Percentiles rank a stretch among this genome's conserved stretches.
phyloP scores from a whole-genome alignment of 805 yeast genomes.

The Wickerhamomyces tratensis region DNA sequence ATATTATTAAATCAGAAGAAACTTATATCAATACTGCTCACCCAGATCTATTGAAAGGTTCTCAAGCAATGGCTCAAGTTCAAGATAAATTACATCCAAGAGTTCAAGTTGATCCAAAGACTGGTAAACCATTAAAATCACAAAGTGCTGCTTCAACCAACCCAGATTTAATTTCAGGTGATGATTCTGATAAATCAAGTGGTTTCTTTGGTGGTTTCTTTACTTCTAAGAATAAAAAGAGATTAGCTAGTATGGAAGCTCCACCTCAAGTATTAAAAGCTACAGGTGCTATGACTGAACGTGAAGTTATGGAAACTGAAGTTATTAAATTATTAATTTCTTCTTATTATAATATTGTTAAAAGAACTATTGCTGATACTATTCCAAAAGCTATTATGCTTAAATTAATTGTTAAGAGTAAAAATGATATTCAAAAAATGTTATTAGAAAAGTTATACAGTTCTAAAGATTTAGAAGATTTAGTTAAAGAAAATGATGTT shows the following conservation, averaged over 20 bases:
- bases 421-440: conserved; percentile 84
- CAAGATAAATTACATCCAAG: conserved; percentile 70
- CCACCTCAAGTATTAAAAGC: conserved; percentile 95
- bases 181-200: conserved; percentile 36
- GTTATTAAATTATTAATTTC: conserved; percentile 87
- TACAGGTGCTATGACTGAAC: conserved; percentile 81
- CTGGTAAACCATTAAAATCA: conserved; percentile 66
- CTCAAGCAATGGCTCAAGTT: conserved; percentile 89
- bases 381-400: conserved; percentile 95
- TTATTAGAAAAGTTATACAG: conserved; percentile 80
- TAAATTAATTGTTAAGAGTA: conserved; percentile 76
- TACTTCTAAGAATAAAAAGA: conserved; percentile 84
- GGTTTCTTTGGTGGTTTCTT: conserved; percentile 97
- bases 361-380: conserved; percentile 86
- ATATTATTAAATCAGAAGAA: conserved; percentile 79
- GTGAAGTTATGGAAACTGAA: conserved; percentile 95
- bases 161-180: conserved; percentile 15
- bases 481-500: conserved; percentile 84
- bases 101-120: conserved; percentile 76
- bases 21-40: conserved; percentile 96
- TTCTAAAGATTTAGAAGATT: conserved; percentile 58
- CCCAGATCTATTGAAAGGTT: conserved; percentile 91
- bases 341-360: conserved; percentile 87
- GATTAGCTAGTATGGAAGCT: conserved; percentile 92
- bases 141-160: conserved; percentile 18